phyloP scores from a whole-genome alignment of 2,329 filamentous ascomycete species.

The Claviceps arundinis region DNA sequence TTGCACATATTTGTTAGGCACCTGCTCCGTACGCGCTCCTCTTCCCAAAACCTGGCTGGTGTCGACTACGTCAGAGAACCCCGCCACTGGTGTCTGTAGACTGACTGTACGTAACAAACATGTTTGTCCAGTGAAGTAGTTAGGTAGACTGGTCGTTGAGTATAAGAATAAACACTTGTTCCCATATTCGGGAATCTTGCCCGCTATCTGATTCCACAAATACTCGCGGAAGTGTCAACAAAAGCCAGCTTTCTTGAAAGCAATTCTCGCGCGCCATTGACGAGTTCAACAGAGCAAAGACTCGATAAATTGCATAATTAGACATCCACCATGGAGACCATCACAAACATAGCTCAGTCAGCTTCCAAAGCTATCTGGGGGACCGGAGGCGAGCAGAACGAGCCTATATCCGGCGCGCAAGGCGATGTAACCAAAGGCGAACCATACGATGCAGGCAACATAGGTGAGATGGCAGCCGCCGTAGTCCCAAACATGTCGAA shows the following conservation, averaged over 20 bases:
- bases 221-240: background rate
- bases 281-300: background rate
- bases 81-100: background rate
- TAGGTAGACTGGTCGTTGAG: too few species aligned
- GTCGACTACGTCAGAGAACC: slow-evolving; percentile 4
- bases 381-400: slow-evolving; percentile 29
- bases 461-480: slow-evolving; percentile 26
- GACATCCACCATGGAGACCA: slow-evolving; percentile 43
- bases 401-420: slow-evolving; percentile 59
- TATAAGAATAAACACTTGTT: too few species aligned
- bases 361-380: slow-evolving; percentile 31
- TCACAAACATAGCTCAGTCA: slow-evolving; percentile 38
- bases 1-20: background rate
- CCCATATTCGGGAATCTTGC: too few species aligned
- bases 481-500: background rate
- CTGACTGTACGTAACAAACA: background rate
- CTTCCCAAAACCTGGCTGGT: background rate
- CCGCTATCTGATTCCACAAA: too few species aligned
- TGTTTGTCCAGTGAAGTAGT: background rate
- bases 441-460: slow-evolving; percentile 69
- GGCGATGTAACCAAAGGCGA: slow-evolving; percentile 56
- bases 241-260: background rate
- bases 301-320: background rate
- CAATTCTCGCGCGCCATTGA: background rate
- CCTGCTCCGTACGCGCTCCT: background rate